Percentiles rank a stretch among this genome's conserved stretches.
These are phyloP conservation scores for Afroboletus lepidellus DNA, from an alignment of 1,284 basidiomycete species.

Conservation along the genomic window DNA sequence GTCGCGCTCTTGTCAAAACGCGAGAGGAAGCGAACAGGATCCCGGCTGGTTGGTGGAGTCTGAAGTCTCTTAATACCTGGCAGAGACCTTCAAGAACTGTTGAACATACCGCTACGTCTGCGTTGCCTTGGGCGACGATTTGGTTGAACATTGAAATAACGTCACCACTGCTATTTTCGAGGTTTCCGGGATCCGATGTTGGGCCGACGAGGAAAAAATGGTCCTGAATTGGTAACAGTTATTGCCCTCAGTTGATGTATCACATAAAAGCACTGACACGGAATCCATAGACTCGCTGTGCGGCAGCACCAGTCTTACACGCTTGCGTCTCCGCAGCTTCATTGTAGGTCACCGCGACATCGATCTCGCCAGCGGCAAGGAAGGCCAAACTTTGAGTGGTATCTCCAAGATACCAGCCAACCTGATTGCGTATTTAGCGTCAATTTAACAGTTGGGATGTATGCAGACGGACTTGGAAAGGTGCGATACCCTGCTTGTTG, in stretches of 20 bases:
- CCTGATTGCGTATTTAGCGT: slow-evolving; percentile 26
- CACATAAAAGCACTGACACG: slow-evolving; percentile 39
- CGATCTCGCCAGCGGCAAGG: slow-evolving; percentile 39
- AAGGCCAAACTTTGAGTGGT: slow-evolving; percentile 45
- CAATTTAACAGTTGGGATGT: background rate
- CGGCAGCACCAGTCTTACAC: slow-evolving; percentile 29
- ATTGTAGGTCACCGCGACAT: slow-evolving; percentile 50
- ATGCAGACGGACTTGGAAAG: slow-evolving; percentile 37
- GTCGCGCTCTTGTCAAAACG: slow-evolving; percentile 56
- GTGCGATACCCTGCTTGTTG: slow-evolving; percentile 24
- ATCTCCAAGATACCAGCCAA: slow-evolving; percentile 51
- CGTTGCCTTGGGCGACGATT: slow-evolving; percentile 24
- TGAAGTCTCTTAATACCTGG: slow-evolving; percentile 1
- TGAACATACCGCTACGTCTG: slow-evolving; percentile 19
- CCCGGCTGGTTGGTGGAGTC: slow-evolving; percentile 22
- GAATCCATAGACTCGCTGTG: slow-evolving; percentile 40
- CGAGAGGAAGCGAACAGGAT: slow-evolving; percentile 48
- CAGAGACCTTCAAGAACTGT: background rate
- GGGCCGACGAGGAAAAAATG: slow-evolving; percentile 27
- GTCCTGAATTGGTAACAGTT: slow-evolving; percentile 12
- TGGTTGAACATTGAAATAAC: slow-evolving; percentile 21
- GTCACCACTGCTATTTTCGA: slow-evolving; percentile 6
- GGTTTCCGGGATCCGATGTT: slow-evolving; percentile 16
- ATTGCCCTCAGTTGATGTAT: slow-evolving; percentile 19
- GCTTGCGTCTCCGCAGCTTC: slow-evolving; percentile 44